These are phyloP conservation scores for Bertia moriformis DNA, from an alignment of 2,329 filamentous ascomycete species.

Conservation along the genomic window DNA sequence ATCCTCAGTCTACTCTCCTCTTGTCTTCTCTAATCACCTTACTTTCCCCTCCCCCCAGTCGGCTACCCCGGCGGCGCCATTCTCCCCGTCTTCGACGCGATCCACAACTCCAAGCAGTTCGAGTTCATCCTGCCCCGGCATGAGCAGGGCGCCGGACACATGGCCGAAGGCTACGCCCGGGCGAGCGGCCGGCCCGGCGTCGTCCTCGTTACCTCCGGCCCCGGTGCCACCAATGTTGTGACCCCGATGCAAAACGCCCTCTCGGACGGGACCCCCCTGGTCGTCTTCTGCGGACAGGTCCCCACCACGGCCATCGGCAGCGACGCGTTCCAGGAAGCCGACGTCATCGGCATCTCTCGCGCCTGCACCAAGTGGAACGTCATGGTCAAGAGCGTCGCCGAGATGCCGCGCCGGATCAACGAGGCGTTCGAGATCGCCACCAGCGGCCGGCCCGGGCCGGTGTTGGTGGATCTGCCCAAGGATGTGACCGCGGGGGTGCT, in stretches of 20 bases:
- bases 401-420: conserved; percentile 85
- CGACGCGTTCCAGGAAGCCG: conserved; percentile 93
- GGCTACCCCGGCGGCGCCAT: conserved; percentile 92
- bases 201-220: conserved; percentile 89
- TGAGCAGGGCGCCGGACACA: conserved; percentile 95
- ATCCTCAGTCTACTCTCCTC: conserved; percentile 1
- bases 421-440: conserved; percentile 98
- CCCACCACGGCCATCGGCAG: conserved; percentile 78
- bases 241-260: conserved; percentile 94
- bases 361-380: conserved; percentile 98
- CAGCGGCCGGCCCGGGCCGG: conserved; percentile 80
- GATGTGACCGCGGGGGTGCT: conserved; percentile 83
- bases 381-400: conserved; percentile 90
- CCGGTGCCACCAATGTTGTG: conserved; percentile 89
- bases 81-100: conserved; percentile 94
- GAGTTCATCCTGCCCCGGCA: conserved; percentile 90
- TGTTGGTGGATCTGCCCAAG: conserved; percentile 90
- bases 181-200: conserved; percentile 88
- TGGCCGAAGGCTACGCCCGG: conserved; percentile 93
- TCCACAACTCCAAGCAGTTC: conserved; percentile 95
- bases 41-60: no score
- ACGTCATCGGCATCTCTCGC: conserved; percentile 82
- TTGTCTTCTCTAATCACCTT: background rate
- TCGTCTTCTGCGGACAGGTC: conserved; percentile 92
- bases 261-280: conserved; percentile 87